Percentiles rank a stretch among this genome's conserved stretches.
phyloP scores from a whole-genome alignment of 176 grass and related monocot genomes.

The Urochloa ruziziensis region DNA sequence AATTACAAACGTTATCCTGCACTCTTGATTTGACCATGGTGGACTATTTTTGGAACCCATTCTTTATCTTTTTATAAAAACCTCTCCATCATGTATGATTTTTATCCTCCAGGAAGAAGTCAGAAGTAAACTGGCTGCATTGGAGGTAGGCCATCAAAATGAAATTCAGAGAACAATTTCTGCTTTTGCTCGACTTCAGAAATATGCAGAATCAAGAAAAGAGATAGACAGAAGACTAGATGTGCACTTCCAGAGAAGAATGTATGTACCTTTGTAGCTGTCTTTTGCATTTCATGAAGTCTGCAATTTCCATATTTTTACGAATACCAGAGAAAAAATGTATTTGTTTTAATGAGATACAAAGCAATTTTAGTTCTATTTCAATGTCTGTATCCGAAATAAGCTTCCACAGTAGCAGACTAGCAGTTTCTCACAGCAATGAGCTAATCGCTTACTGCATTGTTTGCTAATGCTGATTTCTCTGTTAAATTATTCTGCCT shows the following conservation, averaged over 20 bases:
- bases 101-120: constrained; percentile 65
- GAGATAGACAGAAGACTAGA: constrained; percentile 82
- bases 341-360: constrained; percentile 9
- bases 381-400: not conserved
- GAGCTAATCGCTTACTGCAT: not conserved
- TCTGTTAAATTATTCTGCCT: not conserved
- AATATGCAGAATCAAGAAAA: constrained; percentile 70
- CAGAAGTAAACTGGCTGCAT: constrained; percentile 51
- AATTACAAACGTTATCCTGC: not conserved
- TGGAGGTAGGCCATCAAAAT: constrained; percentile 59
- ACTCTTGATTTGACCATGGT: not conserved
- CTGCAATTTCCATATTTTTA: constrained; percentile 5
- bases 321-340: not conserved
- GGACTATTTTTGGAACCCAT: not conserved
- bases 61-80: constrained; percentile 24
- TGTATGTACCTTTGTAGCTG: constrained; percentile 51
- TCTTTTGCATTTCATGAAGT: constrained; percentile 11
- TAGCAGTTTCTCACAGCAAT: not conserved
- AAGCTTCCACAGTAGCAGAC: not conserved
- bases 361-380: constrained; percentile 1
- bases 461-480: not conserved
- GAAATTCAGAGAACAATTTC: constrained; percentile 68
- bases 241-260: constrained; percentile 79
- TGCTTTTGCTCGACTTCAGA: constrained; percentile 52
- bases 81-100: constrained; percentile 13